These are phyloP conservation scores for Ustilago tritici DNA, from an alignment of 1,284 basidiomycete species.

Conservation along the genomic window DNA sequence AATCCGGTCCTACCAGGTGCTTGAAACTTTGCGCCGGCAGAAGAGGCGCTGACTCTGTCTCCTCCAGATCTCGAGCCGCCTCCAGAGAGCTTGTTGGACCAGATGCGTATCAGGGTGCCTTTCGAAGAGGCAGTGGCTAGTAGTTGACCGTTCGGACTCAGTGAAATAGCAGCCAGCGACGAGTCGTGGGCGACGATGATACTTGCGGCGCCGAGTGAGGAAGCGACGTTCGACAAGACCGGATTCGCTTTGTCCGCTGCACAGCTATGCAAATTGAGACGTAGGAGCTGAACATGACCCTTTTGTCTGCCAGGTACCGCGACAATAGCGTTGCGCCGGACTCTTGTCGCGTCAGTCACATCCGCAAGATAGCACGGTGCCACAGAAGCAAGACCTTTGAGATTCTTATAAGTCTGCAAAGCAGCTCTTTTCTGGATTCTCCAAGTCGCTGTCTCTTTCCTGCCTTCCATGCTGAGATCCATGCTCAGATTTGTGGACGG, in stretches of 20 bases:
- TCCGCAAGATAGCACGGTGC: slow-evolving; percentile 18
- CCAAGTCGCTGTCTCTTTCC: slow-evolving; percentile 25
- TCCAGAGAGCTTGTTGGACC: slow-evolving; percentile 37
- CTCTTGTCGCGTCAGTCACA: not conserved
- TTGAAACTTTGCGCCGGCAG: slow-evolving; percentile 1
- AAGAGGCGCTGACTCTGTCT: slow-evolving; percentile 7
- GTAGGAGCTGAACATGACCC: slow-evolving; percentile 60
- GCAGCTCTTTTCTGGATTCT: slow-evolving; percentile 40
- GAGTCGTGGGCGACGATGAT: slow-evolving; percentile 63
- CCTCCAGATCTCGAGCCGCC: not conserved
- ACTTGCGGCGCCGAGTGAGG: slow-evolving; percentile 44
- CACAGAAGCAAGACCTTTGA: slow-evolving; percentile 39
- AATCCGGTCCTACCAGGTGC: slow-evolving; percentile 42
- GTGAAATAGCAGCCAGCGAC: slow-evolving; percentile 44
- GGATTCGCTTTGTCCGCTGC: not conserved
- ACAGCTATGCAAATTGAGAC: slow-evolving; percentile 17
- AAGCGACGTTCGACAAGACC: slow-evolving; percentile 4
- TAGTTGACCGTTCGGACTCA: slow-evolving; percentile 45
- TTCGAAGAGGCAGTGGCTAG: slow-evolving; percentile 59
- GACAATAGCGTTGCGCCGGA: slow-evolving; percentile 27
- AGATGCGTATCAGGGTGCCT: slow-evolving; percentile 60
- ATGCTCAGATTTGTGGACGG: slow-evolving; percentile 7
- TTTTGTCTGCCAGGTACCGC: slow-evolving; percentile 59
- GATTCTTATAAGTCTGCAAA: slow-evolving; percentile 46
- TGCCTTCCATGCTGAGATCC: slow-evolving; percentile 2